Evolutionary conservation across 2,329 filamentous ascomycete species (phyloP).

Genomic region (Aspergillus proliferans): DNA sequence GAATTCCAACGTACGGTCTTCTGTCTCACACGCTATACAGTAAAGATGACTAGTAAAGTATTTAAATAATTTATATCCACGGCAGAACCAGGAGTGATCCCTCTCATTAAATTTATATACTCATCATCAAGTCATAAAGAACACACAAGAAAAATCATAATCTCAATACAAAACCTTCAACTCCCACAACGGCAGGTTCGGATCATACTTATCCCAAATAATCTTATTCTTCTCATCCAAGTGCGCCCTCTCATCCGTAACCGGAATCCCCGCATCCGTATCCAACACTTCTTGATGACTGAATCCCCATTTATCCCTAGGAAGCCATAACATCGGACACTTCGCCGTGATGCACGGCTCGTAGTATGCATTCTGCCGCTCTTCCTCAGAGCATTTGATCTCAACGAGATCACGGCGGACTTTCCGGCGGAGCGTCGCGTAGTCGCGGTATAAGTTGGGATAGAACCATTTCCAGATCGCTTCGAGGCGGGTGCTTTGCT

Average conservation of each 20-base stretch:
- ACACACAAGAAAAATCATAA: not conserved
- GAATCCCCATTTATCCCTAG: constrained; percentile 66
- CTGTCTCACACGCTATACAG: too few species aligned
- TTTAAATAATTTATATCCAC: too few species aligned
- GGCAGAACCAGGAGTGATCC: not conserved
- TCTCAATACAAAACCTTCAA: constrained; percentile 46
- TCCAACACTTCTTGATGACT: constrained; percentile 70
- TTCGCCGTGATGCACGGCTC: constrained; percentile 61
- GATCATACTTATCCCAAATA: constrained; percentile 53
- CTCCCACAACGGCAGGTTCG: constrained; percentile 51
- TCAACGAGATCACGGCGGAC: constrained; percentile 55
- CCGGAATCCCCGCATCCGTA: constrained; percentile 63
- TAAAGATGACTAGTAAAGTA: too few species aligned
- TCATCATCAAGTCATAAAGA: not conserved
- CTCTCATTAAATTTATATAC: not conserved
- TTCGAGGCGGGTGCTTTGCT: constrained; percentile 14
- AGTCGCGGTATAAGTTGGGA: constrained; percentile 70
- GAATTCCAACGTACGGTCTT: too few species aligned
- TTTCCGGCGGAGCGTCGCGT: constrained; percentile 62
- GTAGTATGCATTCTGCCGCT: constrained; percentile 63
- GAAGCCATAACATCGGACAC: constrained; percentile 72
- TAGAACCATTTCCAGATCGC: constrained; percentile 48
- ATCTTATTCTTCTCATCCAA: constrained; percentile 65
- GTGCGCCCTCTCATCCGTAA: constrained; percentile 69
- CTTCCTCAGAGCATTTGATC: constrained; percentile 56